These are phyloP conservation scores for Drechslerella dactyloides DNA, from an alignment of 2,329 filamentous ascomycete species.

Conservation along the genomic window DNA sequence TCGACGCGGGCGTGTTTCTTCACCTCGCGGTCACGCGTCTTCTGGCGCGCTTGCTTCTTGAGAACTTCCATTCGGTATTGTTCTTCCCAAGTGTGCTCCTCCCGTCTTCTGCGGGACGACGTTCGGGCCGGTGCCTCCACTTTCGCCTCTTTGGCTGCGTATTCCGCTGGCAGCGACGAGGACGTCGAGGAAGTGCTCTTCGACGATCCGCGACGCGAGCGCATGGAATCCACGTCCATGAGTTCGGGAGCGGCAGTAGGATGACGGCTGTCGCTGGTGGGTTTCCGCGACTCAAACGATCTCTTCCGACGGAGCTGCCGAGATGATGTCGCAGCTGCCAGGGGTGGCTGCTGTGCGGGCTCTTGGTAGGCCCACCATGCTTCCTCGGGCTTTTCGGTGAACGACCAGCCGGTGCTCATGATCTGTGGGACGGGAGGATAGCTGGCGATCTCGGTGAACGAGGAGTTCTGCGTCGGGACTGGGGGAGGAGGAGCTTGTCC, in stretches of 20 bases:
- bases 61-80: conserved; percentile 45
- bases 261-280: conserved; percentile 22
- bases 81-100: conserved; percentile 49
- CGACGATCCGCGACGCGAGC: conserved; percentile 43
- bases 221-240: conserved; percentile 48
- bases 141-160: conserved; percentile 29
- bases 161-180: conserved; percentile 23
- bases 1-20: conserved; percentile 44
- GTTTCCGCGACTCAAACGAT: conserved; percentile 40
- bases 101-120: conserved; percentile 37
- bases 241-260: conserved; percentile 33
- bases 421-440: conserved; percentile 47
- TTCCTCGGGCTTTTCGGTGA: conserved; percentile 40
- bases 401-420: conserved; percentile 45
- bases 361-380: conserved; percentile 46
- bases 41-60: conserved; percentile 47
- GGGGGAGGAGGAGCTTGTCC: conserved; percentile 48
- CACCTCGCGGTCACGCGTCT: conserved; percentile 45
- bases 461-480: conserved; percentile 26
- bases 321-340: conserved; percentile 32
- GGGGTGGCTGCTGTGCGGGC: conserved; percentile 19
- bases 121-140: conserved; percentile 29
- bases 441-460: conserved; percentile 43
- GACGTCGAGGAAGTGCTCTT: conserved; percentile 39
- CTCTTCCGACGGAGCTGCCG: conserved; percentile 37